phyloP scores from a whole-genome alignment of 1,284 basidiomycete genomes.

The Tremellales sp. region DNA sequence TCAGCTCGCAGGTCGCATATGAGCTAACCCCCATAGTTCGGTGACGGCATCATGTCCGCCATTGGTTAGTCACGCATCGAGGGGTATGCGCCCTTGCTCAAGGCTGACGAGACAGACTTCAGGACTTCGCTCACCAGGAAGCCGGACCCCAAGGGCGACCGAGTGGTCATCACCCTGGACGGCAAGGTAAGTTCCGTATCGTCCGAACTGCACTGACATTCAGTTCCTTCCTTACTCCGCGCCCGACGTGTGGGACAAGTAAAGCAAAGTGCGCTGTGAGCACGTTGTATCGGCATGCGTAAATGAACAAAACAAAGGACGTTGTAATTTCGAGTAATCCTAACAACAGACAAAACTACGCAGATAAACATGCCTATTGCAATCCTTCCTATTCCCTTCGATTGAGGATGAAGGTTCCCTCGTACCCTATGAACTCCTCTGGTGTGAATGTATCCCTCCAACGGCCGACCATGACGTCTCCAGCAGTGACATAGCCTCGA shows the following conservation, averaged over 20 bases:
- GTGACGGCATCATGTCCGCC: slow-evolving; percentile 87
- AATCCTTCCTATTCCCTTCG: background rate
- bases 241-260: slow-evolving; percentile 17
- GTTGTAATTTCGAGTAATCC: no score
- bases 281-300: background rate
- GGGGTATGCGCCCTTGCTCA: background rate
- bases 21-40: slow-evolving; percentile 58
- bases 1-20: background rate
- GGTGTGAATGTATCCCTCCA: slow-evolving; percentile 49
- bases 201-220: background rate
- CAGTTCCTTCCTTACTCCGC: slow-evolving; percentile 31
- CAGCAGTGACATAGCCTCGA: slow-evolving; percentile 48
- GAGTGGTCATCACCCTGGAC: slow-evolving; percentile 77
- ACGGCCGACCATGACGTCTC: slow-evolving; percentile 44
- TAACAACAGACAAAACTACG: no score
- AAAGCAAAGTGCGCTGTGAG: background rate
- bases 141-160: slow-evolving; percentile 73
- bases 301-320: background rate
- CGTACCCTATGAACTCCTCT: slow-evolving; percentile 47
- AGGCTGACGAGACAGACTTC: slow-evolving; percentile 53
- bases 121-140: slow-evolving; percentile 68
- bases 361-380: no score
- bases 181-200: slow-evolving; percentile 50
- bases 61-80: slow-evolving; percentile 53
- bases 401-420: slow-evolving; percentile 50